Percentiles rank a stretch among this genome's conserved stretches.
phyloP scores from a whole-genome alignment of 495 filamentous ascomycete genomes.

The Aspergillus steynii region DNA sequence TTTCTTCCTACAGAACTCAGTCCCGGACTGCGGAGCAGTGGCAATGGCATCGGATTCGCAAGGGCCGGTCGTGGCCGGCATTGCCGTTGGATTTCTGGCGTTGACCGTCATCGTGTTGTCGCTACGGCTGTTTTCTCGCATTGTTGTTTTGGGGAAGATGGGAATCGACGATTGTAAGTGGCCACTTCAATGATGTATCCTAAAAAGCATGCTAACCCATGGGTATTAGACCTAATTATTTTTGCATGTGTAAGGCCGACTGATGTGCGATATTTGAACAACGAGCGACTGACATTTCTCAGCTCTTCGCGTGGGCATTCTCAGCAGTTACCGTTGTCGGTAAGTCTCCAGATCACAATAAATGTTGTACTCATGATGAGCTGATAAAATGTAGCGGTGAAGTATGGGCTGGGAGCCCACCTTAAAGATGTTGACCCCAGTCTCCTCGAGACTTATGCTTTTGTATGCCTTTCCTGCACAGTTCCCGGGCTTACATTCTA shows the following conservation, averaged over 20 bases:
- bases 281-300: conserved; percentile 2
- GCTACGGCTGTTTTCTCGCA: conserved; percentile 37
- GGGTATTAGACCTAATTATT: conserved; percentile 33
- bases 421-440: conserved; percentile 20
- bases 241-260: conserved; percentile 33
- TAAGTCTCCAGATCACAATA: conserved; percentile 15
- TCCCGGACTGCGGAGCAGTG: not conserved
- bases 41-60: conserved; percentile 25
- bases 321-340: conserved; percentile 35
- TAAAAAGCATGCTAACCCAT: not conserved
- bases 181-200: not conserved
- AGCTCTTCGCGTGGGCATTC: conserved; percentile 41
- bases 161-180: conserved; percentile 40
- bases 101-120: conserved; percentile 36
- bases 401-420: conserved; percentile 38
- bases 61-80: conserved; percentile 30
- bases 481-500: not conserved
- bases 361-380: too few species aligned
- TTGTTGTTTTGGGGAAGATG: conserved; percentile 36
- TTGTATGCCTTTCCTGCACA: conserved; percentile 22
- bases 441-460: conserved; percentile 28
- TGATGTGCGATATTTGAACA: not conserved
- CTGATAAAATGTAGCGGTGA: conserved; percentile 24
- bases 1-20: not conserved
- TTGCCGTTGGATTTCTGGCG: conserved; percentile 36